These are phyloP conservation scores for Pichia heedii DNA, from an alignment of 805 yeast genomes.

Conservation along the genomic window DNA sequence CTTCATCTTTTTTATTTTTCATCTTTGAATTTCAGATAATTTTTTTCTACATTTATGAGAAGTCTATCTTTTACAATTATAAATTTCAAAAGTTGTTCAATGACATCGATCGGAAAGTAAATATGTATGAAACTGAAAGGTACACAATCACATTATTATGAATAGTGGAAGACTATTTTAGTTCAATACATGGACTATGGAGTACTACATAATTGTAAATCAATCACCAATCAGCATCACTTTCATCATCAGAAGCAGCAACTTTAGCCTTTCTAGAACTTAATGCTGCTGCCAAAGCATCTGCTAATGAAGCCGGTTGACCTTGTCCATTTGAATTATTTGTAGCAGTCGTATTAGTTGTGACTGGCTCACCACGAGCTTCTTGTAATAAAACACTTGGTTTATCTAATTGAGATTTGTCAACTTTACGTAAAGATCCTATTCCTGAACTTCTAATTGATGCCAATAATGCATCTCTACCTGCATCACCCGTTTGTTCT, in stretches of 20 bases:
- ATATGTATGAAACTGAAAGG: no score
- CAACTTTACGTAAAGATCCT: slow-evolving; percentile 62
- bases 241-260: slow-evolving; percentile 73
- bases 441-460: slow-evolving; percentile 80
- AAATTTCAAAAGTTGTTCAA: no score
- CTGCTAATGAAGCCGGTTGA: slow-evolving; percentile 36
- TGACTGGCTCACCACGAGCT: slow-evolving; percentile 52
- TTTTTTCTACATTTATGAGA: no score
- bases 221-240: slow-evolving; percentile 63
- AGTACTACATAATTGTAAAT: no score
- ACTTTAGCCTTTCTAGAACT: slow-evolving; percentile 77
- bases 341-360: slow-evolving; percentile 24
- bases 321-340: slow-evolving; percentile 31
- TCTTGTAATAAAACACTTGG: slow-evolving; percentile 69
- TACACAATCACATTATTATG: no score
- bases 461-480: slow-evolving; percentile 75
- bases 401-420: slow-evolving; percentile 71
- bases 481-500: slow-evolving; percentile 36
- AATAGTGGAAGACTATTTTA: neutral
- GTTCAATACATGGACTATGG: no score
- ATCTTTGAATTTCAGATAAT: no score
- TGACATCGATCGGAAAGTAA: no score
- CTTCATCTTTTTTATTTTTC: no score
- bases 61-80: no score
- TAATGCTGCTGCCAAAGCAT: slow-evolving; percentile 55